These are phyloP conservation scores for Gliomastix tumulicola DNA, from an alignment of 2,329 filamentous ascomycete genomes.

Conservation along the genomic window DNA sequence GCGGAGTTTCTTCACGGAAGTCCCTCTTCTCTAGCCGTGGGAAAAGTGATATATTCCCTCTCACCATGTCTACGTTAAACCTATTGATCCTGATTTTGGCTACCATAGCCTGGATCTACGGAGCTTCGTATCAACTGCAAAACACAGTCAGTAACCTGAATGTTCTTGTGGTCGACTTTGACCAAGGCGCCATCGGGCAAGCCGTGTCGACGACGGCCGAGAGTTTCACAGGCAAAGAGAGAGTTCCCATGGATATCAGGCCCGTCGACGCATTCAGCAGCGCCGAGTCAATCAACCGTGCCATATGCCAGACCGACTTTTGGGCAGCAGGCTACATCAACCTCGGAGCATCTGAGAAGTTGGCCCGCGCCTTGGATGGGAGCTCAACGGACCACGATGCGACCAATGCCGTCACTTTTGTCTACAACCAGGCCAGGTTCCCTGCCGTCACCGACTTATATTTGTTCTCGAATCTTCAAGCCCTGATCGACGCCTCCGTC, in stretches of 20 bases:
- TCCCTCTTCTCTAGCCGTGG: too few relatives aligned
- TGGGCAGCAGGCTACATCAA: not conserved
- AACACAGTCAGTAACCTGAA: not conserved
- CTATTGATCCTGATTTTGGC: too few relatives aligned
- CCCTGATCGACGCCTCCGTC: not conserved
- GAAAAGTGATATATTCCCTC: too few relatives aligned
- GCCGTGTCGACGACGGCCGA: not conserved
- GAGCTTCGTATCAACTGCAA: too few relatives aligned
- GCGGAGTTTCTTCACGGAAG: too few relatives aligned
- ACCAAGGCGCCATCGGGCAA: not conserved
- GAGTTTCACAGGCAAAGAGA: not conserved
- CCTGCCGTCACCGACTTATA: not conserved
- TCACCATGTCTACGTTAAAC: too few relatives aligned
- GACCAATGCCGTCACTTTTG: not conserved
- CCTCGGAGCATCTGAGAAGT: not conserved
- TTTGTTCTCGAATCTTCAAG: not conserved
- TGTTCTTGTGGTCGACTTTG: not conserved
- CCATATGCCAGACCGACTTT: not conserved
- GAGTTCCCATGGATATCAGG: not conserved
- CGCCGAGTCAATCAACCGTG: not conserved
- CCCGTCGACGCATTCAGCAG: not conserved
- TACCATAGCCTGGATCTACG: too few relatives aligned
- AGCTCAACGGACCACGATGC: not conserved
- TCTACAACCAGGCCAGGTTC: not conserved
- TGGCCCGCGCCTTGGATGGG: not conserved